Evolutionary conservation across 2,329 filamentous ascomycete species (phyloP).

Genomic region (Aspergillus pseudotamarii): DNA sequence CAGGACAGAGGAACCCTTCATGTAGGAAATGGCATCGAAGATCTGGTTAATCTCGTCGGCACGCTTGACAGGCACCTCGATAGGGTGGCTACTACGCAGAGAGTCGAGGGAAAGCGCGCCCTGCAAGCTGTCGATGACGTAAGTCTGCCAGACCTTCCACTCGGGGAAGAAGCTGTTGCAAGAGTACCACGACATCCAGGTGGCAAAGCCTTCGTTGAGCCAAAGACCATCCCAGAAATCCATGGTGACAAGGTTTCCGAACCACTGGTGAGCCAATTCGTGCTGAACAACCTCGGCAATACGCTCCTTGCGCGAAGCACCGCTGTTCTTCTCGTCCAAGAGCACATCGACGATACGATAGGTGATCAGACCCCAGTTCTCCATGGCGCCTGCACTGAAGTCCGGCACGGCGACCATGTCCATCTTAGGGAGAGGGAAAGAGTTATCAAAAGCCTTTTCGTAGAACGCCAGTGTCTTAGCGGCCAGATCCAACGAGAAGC

Average conservation of each 20-base stretch:
- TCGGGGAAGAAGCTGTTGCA: slow-evolving; percentile 95
- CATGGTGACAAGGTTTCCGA: slow-evolving; percentile 96
- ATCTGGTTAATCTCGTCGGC: slow-evolving; percentile 98
- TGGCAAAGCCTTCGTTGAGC: slow-evolving; percentile 93
- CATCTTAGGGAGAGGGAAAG: slow-evolving; percentile 90
- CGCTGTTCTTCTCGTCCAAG: slow-evolving; percentile 87
- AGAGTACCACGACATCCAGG: slow-evolving; percentile 92
- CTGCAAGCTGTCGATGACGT: slow-evolving; percentile 90
- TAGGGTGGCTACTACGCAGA: slow-evolving; percentile 90
- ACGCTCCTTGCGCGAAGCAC: slow-evolving; percentile 85
- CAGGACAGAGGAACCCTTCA: slow-evolving; percentile 92
- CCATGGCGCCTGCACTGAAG: slow-evolving; percentile 94
- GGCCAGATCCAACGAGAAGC: slow-evolving; percentile 86
- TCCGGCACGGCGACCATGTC: slow-evolving; percentile 96
- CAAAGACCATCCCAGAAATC: slow-evolving; percentile 98
- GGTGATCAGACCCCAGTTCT: slow-evolving; percentile 96
- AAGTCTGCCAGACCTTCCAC: slow-evolving; percentile 97
- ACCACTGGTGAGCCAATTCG: slow-evolving; percentile 97
- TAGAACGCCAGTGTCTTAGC: slow-evolving; percentile 91
- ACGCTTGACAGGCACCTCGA: slow-evolving; percentile 93
- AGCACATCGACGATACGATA: slow-evolving; percentile 91
- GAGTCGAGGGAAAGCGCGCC: slow-evolving; percentile 86
- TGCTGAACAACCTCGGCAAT: slow-evolving; percentile 96
- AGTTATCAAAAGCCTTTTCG: slow-evolving; percentile 87
- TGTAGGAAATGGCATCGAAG: slow-evolving; percentile 96